phyloP scores from a whole-genome alignment of 83 land plant species.

The Larix sibirica region DNA sequence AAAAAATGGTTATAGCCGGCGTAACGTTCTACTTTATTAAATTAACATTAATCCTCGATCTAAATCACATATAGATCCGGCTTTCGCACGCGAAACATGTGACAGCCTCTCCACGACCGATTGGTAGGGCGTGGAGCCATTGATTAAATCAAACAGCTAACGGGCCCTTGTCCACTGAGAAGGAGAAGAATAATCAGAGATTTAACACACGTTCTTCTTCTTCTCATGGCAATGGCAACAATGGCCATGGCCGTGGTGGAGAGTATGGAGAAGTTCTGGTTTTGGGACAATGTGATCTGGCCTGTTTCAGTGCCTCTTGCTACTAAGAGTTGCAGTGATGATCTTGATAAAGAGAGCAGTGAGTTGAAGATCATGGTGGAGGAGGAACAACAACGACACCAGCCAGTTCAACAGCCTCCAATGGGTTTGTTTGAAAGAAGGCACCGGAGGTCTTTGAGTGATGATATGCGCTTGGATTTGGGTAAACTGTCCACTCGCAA shows the following conservation, averaged over 20 bases:
- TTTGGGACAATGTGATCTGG: neutral
- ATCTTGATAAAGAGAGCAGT: neutral
- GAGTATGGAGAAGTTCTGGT: neutral
- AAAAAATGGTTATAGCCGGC: too few species aligned
- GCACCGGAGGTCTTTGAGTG: conserved; percentile 11
- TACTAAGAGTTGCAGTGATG: neutral
- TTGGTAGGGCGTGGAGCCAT: too few species aligned
- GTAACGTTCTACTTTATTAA: too few species aligned
- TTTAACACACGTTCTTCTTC: too few species aligned
- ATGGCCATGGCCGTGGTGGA: conserved; percentile 2
- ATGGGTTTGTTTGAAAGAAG: conserved; percentile 6
- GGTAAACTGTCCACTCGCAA: neutral
- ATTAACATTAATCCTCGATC: too few species aligned
- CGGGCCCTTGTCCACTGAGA: too few species aligned
- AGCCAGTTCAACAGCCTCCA: neutral
- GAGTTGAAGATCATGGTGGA: neutral
- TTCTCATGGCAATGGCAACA: neutral
- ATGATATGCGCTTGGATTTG: conserved; percentile 14
- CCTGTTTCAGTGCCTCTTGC: too few species aligned
- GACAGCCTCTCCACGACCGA: too few species aligned
- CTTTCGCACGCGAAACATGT: too few species aligned
- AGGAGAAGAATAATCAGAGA: too few species aligned
- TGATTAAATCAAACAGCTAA: too few species aligned
- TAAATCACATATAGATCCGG: too few species aligned
- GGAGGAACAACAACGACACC: neutral